Conservation (phyloP, 192 early-diverging fungal genomes). For the Entomortierella chlamydospora region DNA sequence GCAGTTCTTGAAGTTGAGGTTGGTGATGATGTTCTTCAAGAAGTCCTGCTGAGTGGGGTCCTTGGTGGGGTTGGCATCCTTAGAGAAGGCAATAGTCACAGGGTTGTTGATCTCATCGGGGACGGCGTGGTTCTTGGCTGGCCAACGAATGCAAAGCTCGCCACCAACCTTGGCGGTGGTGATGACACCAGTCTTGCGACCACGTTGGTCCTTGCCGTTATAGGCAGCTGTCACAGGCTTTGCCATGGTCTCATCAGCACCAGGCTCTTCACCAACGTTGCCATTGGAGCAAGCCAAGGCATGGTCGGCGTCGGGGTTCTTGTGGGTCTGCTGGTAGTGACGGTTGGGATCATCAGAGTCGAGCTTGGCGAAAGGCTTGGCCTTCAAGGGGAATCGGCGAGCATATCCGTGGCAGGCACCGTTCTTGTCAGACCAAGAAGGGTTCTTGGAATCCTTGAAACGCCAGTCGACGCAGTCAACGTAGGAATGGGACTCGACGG, state of each 20-base stretch:
- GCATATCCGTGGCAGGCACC: conserved; percentile 44
- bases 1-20: conserved; percentile 54
- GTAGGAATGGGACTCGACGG: conserved; percentile 43
- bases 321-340: conserved; percentile 52
- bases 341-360: conserved; percentile 52
- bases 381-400: conserved; percentile 46
- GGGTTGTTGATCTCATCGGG: conserved; percentile 25
- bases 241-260: conserved; percentile 44
- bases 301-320: conserved; percentile 20
- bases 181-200: conserved; percentile 33
- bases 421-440: conserved; percentile 43
- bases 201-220: conserved; percentile 30
- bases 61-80: conserved; percentile 11
- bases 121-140: conserved; percentile 55
- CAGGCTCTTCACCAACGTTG: conserved; percentile 35
- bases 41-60: conserved; percentile 37
- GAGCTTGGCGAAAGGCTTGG: conserved; percentile 44
- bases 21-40: conserved; percentile 25
- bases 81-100: conserved; percentile 38
- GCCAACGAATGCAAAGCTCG: conserved; percentile 51
- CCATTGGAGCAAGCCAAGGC: conserved; percentile 40
- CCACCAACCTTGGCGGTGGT: conserved; percentile 25
- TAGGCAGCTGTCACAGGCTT: conserved; percentile 28
- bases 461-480: conserved; percentile 52
- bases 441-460: conserved; percentile 36